Base-by-base conservation (phyloP, 345 rosid genomes). In the Eucalyptus dawsonii region DNA sequence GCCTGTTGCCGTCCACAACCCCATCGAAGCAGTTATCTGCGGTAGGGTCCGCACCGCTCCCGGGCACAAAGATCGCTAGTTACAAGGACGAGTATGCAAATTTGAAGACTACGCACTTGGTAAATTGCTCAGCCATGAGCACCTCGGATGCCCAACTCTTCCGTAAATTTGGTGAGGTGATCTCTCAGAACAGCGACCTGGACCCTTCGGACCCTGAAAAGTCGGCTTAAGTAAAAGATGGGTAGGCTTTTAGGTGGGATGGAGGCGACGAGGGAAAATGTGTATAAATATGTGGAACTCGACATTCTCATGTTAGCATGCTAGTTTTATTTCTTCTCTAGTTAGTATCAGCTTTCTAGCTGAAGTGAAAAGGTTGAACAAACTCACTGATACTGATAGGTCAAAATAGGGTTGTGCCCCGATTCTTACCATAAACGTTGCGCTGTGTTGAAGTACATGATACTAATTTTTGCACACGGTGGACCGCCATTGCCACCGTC, bases 91-190 rank as follows among this genome's bases (percentile, higher is more conserved):
- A 97, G 93, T 95, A 97, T 88, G 96, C 99, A 65, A 95, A 96
- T 92, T 95, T 98, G 62, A 98, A 95, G 93, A 90, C 97, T 80
- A 96, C 99, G 21, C 97, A 96, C 89, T 53, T 95, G 92, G 93
- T 97, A 31, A 95, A 95, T 50, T 97, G 95, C 87, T 95, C 99
- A n/a, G 94, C 99, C 6, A 96, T 96, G 96, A 96, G 99, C 94
- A 95, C 99, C 54, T 95, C 99, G 11, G 99, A 98, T 90, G 99
- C 98, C 8, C 97, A 98, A 86, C 98, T 97, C 86, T 97, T 98
- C 92, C 95, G 94, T 14, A 96, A 96, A 80, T 97, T 98, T 56
- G 99, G 98, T 17, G 97, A 98, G 95, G 99, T 98, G 40, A 98
- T 97, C 90, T 97, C 99, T 37, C 98, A 95, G 90, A 95, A 95